phyloP scores from a whole-genome alignment of 2,329 filamentous ascomycete genomes.

The Ceratocystis cubensis region DNA sequence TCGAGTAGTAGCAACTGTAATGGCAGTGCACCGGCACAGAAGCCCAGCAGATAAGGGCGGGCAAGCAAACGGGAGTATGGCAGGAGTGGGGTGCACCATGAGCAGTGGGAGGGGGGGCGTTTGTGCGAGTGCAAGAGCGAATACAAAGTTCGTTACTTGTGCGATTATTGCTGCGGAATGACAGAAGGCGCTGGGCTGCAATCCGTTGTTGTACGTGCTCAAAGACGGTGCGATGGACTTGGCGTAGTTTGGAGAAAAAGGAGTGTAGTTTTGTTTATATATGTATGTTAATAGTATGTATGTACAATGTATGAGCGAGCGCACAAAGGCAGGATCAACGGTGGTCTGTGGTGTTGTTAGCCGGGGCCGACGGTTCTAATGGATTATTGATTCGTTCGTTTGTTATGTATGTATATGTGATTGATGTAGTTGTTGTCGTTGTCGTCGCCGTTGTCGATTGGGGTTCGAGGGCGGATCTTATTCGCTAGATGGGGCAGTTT shows the following conservation, averaged over 20 bases:
- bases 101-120: background rate
- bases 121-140: background rate
- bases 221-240: too few species aligned
- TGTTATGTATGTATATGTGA: background rate
- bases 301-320: background rate
- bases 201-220: too few species aligned
- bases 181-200: background rate
- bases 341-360: background rate
- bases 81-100: slow-evolving; percentile 1
- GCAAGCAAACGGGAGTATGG: background rate
- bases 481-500: background rate
- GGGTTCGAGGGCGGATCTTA: background rate
- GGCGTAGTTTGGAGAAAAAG: background rate
- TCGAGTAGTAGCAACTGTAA: slow-evolving; percentile 10
- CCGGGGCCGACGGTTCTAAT: background rate
- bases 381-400: background rate
- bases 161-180: background rate
- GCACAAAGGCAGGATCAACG: background rate
- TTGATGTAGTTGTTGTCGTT: background rate
- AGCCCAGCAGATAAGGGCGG: background rate
- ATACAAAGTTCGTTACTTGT: background rate
- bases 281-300: background rate
- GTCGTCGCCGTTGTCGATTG: background rate
- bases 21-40: background rate
- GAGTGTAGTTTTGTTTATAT: background rate